phyloP scores from a whole-genome alignment of 495 filamentous ascomycete species.

The Neurospora sublineolata region DNA sequence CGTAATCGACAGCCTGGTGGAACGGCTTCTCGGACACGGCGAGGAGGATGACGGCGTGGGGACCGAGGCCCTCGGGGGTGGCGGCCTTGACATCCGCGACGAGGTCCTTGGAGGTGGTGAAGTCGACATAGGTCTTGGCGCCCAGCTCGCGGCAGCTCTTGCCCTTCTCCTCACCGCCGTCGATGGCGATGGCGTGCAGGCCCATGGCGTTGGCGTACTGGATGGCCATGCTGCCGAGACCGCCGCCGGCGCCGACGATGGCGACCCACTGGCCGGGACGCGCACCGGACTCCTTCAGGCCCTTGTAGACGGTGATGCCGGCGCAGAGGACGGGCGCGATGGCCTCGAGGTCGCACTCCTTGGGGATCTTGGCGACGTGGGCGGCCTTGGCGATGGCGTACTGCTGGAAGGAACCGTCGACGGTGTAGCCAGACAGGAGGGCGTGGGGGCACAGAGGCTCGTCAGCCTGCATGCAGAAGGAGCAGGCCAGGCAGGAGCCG shows the following conservation, averaged over 20 bases:
- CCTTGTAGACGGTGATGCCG: slow-evolving; percentile 90
- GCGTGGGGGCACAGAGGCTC: slow-evolving; percentile 66
- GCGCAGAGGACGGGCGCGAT: slow-evolving; percentile 76
- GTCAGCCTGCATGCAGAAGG: slow-evolving; percentile 61
- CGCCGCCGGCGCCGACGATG: slow-evolving; percentile 82
- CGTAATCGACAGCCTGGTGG: slow-evolving; percentile 78
- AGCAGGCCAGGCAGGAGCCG: slow-evolving; percentile 64
- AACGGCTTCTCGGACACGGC: slow-evolving; percentile 84
- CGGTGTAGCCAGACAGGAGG: slow-evolving; percentile 74
- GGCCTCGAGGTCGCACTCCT: slow-evolving; percentile 62
- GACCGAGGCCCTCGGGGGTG: slow-evolving; percentile 67
- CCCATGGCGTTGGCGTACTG: slow-evolving; percentile 91
- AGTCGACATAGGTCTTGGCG: slow-evolving; percentile 66
- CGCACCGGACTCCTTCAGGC: slow-evolving; percentile 69
- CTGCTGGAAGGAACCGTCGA: slow-evolving; percentile 88
- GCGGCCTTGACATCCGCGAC: slow-evolving; percentile 69
- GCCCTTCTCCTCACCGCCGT: slow-evolving; percentile 67
- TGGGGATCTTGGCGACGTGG: slow-evolving; percentile 68
- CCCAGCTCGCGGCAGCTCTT: slow-evolving; percentile 57
- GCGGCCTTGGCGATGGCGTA: slow-evolving; percentile 78
- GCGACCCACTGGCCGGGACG: slow-evolving; percentile 68
- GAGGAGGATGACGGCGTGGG: slow-evolving; percentile 77
- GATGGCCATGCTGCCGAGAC: slow-evolving; percentile 68
- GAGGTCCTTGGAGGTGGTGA: slow-evolving; percentile 58
- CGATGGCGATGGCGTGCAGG: slow-evolving; percentile 63